Conservation (phyloP, 1,139 yeast species). For the Pichia cactophila region DNA sequence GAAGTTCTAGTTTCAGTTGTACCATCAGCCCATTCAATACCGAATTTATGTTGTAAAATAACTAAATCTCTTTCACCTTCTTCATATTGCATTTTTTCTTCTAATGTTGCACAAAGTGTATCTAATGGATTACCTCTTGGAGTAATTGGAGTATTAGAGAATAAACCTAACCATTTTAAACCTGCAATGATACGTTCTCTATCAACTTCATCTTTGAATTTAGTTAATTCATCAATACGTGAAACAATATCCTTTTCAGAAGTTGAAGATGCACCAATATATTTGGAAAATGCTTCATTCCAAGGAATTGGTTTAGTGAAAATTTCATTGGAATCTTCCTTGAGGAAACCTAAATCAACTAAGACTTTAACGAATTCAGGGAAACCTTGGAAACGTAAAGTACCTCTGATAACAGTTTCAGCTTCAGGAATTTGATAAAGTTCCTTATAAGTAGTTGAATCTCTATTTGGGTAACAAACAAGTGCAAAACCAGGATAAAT, state of each 20-base stretch:
- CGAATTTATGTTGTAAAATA: conserved; percentile 93
- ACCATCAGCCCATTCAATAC: conserved; percentile 95
- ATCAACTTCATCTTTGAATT: conserved; percentile 74
- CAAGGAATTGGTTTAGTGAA: conserved; percentile 61
- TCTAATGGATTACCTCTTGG: conserved; percentile 95
- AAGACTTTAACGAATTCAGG: conserved; percentile 94
- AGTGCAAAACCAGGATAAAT: conserved; percentile 94
- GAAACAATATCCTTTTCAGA: conserved; percentile 66
- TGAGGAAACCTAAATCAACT: conserved; percentile 88
- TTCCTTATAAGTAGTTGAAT: conserved; percentile 88
- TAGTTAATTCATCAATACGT: conserved; percentile 70
- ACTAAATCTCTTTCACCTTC: conserved; percentile 94
- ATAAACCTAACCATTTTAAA: conserved; percentile 88
- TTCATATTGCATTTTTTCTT: conserved; percentile 92
- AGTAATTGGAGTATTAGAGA: conserved; percentile 65
- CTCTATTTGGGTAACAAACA: conserved; percentile 97
- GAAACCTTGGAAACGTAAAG: conserved; percentile 96
- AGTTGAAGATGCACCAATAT: conserved; percentile 66
- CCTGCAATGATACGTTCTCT: conserved; percentile 84
- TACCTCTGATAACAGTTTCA: conserved; percentile 92
- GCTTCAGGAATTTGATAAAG: conserved; percentile 95
- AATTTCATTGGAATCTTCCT: conserved; percentile 59
- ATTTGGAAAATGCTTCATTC: conserved; percentile 79
- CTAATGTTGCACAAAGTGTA: conserved; percentile 93
- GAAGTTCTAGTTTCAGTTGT: conserved; percentile 86